These are phyloP conservation scores for Chaetomium sp. DNA, from an alignment of 2,329 filamentous ascomycete genomes.

Conservation along the genomic window DNA sequence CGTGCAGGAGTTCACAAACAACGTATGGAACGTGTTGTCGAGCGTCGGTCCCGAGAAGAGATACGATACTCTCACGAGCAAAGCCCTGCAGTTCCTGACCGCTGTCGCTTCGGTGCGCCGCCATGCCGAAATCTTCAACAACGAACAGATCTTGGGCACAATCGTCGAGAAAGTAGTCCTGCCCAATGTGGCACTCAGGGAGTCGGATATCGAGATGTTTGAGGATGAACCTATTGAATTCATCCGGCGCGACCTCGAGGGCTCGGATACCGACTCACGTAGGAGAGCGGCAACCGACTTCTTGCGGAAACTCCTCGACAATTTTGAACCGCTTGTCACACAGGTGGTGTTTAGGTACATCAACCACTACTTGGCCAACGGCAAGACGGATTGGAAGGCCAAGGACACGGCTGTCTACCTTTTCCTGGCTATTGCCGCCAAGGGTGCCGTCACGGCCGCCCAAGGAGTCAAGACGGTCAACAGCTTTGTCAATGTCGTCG, in stretches of 20 bases:
- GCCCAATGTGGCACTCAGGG: conserved; percentile 87
- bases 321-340: conserved; percentile 84
- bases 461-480: conserved; percentile 93
- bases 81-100: conserved; percentile 90
- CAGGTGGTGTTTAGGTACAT: conserved; percentile 86
- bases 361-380: conserved; percentile 79
- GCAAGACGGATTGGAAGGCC: conserved; percentile 86
- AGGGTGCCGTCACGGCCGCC: conserved; percentile 81
- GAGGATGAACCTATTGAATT: conserved; percentile 99
- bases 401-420: conserved; percentile 99
- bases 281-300: conserved; percentile 94
- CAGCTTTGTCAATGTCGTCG: conserved; percentile 80
- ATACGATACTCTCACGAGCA: conserved; percentile 92
- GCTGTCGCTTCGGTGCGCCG: conserved; percentile 77
- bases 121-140: conserved; percentile 85
- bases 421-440: conserved; percentile 90
- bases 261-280: conserved; percentile 92
- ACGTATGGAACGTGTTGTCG: conserved; percentile 88
- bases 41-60: conserved; percentile 84
- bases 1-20: conserved; percentile 81
- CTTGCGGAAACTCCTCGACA: conserved; percentile 82
- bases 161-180: conserved; percentile 95
- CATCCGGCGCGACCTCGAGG: conserved; percentile 91
- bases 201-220: conserved; percentile 93
- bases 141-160: conserved; percentile 74